Evolutionary conservation across 1,139 yeast species (phyloP).

Genomic region (Pichia cactophila): DNA sequence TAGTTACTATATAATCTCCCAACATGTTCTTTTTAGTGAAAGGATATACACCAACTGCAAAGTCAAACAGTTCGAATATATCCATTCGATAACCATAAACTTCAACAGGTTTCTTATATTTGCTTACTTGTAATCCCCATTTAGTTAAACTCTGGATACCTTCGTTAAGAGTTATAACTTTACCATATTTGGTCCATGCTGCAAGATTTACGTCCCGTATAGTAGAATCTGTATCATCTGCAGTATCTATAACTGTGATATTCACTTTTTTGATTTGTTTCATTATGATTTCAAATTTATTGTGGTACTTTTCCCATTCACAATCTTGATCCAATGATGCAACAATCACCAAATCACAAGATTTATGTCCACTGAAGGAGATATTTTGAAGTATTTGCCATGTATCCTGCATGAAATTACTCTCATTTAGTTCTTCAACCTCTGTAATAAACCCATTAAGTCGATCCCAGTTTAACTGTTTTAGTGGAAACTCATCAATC

Average conservation of each 20-base stretch:
- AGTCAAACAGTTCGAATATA: constrained; percentile 6
- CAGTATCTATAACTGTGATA: not conserved
- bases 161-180: constrained; percentile 1
- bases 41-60: constrained; percentile 12
- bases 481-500: not conserved
- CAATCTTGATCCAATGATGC: constrained; percentile 4
- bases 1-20: constrained; percentile 9
- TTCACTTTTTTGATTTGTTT: not conserved
- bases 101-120: constrained; percentile 12
- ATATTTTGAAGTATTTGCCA: constrained; percentile 2
- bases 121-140: constrained; percentile 2
- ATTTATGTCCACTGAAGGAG: not conserved
- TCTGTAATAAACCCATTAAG: not conserved
- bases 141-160: constrained; percentile 3
- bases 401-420: not conserved
- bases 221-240: not conserved
- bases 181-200: not conserved
- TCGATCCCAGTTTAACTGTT: constrained; percentile 5
- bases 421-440: not conserved
- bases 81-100: constrained; percentile 6
- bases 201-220: constrained; percentile 1
- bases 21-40: constrained; percentile 9
- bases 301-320: constrained; percentile 3
- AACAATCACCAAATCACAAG: constrained; percentile 5
- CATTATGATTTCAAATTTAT: not conserved